Evolutionary conservation across 306 rosid genomes (phyloP), one percentile per base, ranked within the genome.

Genomic region (Gastrolobium villosum): DNA sequence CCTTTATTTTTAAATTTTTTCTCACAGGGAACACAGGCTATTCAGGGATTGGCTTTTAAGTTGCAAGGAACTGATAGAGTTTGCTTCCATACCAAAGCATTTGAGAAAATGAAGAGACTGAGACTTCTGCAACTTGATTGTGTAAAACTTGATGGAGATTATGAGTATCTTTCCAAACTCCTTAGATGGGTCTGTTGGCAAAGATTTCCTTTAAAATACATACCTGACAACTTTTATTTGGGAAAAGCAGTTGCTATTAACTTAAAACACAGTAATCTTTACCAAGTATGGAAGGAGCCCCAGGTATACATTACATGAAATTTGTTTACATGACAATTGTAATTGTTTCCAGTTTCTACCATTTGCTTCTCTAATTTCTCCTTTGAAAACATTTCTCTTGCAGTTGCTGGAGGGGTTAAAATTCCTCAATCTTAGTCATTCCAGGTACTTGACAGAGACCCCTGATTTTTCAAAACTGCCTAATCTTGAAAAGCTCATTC

Each of bases 101-200:
- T 89, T 63, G 13, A 6, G 36, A 0, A 46, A 14, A 89, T 86
- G 89, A 15, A 65, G 13, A 78, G 13, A 0, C 60, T 89, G 28
- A 84, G 87, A 76, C 67, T 89, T 43, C 76, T 88, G 9, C 75
- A 59, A 40, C 84, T 88, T 1, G 15, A 43, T 30, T 0, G 5
- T 26, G 87, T 74, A 2, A 6, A 72, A 4, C 46, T 84, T 15
- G 10, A 0, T 2, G 84, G 86, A 57, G 82, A 69, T 28, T 77
- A 46, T 67, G 37, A 13, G 13, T 36, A 77, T 72, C 13, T 89
- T 65, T 52, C 80, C 2, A 10, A 75, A 10, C 5, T 70, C 5
- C 4, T 85, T 2, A 82, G 65, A 14, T 85, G 84, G 84, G 1
- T 85, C 2, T 70, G 26, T 74, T 82, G 86, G 84, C 70, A 74